These are phyloP conservation scores for Eleusine indica DNA, from an alignment of 176 grass and related monocot species.

Conservation along the genomic window DNA sequence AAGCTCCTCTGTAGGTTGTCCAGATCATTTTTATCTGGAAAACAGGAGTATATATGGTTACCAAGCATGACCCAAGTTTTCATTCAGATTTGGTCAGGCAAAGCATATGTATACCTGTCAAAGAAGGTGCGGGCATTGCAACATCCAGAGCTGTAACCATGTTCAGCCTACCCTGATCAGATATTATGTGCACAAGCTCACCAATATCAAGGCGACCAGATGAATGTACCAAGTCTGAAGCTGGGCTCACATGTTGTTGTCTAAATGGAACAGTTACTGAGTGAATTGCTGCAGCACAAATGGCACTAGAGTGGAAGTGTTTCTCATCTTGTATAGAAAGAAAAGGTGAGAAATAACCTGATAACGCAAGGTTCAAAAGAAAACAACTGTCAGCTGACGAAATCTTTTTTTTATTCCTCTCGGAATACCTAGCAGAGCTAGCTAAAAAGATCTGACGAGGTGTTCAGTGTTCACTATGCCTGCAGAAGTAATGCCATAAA, in stretches of 20 bases:
- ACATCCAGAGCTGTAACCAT: conserved; percentile 71
- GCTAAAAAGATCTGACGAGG: conserved; percentile 1
- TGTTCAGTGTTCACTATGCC: neutral
- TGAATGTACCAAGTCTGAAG: conserved; percentile 42
- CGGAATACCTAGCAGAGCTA: too few species aligned
- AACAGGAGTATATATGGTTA: conserved; percentile 4
- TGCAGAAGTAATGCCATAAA: neutral
- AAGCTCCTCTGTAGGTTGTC: conserved; percentile 61
- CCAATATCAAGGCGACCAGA: conserved; percentile 68
- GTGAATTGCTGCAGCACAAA: conserved; percentile 85
- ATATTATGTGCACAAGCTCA: conserved; percentile 70
- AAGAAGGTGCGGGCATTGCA: conserved; percentile 79
- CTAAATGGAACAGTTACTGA: conserved; percentile 75
- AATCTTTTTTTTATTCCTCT: too few species aligned
- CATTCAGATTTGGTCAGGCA: conserved; percentile 2
- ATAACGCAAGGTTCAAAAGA: conserved; percentile 20
- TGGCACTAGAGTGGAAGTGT: conserved; percentile 75
- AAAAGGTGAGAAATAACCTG: conserved; percentile 63
- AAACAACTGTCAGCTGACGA: conserved; percentile 2
- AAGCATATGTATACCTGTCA: conserved; percentile 51
- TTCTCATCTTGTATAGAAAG: conserved; percentile 75
- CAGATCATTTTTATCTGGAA: conserved; percentile 52
- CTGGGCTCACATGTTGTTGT: conserved; percentile 43
- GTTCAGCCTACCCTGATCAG: conserved; percentile 83
- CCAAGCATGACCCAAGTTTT: neutral